Conservation (phyloP, 129 eudicot species). For the Arctium lappa region DNA sequence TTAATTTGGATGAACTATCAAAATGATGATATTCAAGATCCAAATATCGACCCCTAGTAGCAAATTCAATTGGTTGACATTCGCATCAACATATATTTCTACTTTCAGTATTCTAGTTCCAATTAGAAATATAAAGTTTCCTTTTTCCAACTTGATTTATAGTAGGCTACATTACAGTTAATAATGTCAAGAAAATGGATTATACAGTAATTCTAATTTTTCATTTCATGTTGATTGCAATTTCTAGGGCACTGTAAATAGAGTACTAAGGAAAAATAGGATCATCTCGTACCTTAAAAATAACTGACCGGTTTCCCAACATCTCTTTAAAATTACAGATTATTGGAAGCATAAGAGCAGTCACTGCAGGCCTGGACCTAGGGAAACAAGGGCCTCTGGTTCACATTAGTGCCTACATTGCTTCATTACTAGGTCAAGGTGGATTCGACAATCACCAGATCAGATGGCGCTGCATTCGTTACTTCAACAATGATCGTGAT, state of each 20-base stretch:
- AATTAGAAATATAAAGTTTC: neutral
- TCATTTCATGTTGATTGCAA: neutral
- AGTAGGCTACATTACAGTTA: neutral
- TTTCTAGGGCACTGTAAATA: too few relatives aligned
- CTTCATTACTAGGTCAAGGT: conserved; percentile 91
- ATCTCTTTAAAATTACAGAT: conserved; percentile 40
- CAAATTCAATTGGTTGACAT: neutral
- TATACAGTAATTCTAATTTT: neutral
- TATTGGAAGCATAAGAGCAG: conserved; percentile 95
- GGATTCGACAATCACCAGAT: conserved; percentile 80
- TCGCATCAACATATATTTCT: neutral
- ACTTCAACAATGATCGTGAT: conserved; percentile 93
- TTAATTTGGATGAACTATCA: neutral
- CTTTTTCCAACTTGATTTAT: neutral
- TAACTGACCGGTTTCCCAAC: neutral
- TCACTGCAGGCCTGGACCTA: conserved; percentile 81
- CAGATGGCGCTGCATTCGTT: conserved; percentile 90
- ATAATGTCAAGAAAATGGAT: neutral
- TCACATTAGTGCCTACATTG: conserved; percentile 85
- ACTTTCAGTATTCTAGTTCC: neutral
- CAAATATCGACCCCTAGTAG: neutral
- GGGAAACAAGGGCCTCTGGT: conserved; percentile 99
- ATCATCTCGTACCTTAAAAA: neutral
- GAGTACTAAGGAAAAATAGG: neutral
- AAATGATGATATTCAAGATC: neutral